Conservation (phyloP, 2,329 filamentous ascomycete species). For the Aspergillus sp. region DNA sequence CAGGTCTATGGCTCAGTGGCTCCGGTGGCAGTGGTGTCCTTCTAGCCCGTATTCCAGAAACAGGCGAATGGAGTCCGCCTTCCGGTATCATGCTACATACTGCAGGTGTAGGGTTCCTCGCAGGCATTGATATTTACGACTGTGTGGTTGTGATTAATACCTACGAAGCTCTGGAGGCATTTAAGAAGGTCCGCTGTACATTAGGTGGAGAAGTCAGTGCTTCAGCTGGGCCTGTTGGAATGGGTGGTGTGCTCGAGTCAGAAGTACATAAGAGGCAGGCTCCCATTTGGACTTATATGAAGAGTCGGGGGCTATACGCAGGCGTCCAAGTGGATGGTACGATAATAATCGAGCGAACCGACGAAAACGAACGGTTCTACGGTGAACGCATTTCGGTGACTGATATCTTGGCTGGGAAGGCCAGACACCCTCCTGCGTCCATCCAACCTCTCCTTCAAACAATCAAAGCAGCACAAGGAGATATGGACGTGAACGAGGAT, state of each 20-base stretch:
- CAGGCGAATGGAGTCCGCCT: constrained; percentile 87
- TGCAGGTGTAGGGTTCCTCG: constrained; percentile 80
- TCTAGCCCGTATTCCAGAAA: constrained; percentile 72
- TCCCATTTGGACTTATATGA: constrained; percentile 82
- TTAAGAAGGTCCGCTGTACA: constrained; percentile 75
- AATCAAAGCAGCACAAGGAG: constrained; percentile 83
- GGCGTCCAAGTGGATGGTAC: constrained; percentile 86
- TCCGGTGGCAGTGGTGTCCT: constrained; percentile 87
- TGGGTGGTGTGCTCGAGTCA: constrained; percentile 71
- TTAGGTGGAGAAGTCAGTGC: constrained; percentile 79
- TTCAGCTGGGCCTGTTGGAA: constrained; percentile 72
- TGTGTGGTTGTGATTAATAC: constrained; percentile 93
- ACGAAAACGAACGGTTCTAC: constrained; percentile 87
- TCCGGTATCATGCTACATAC: constrained; percentile 91
- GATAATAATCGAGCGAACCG: constrained; percentile 78
- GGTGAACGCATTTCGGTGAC: constrained; percentile 62
- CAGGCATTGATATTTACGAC: constrained; percentile 93
- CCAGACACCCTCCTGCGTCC: constrained; percentile 56
- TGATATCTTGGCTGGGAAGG: constrained; percentile 64
- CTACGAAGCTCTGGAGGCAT: constrained; percentile 76
- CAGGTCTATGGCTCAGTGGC: constrained; percentile 86
- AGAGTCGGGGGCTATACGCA: constrained; percentile 84
- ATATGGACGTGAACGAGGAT: constrained; percentile 68
- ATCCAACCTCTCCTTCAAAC: constrained; percentile 71
- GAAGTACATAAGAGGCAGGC: constrained; percentile 67